These are phyloP conservation scores for Penicillium sclerotigenum DNA, from an alignment of 2,329 filamentous ascomycete genomes.

Conservation along the genomic window DNA sequence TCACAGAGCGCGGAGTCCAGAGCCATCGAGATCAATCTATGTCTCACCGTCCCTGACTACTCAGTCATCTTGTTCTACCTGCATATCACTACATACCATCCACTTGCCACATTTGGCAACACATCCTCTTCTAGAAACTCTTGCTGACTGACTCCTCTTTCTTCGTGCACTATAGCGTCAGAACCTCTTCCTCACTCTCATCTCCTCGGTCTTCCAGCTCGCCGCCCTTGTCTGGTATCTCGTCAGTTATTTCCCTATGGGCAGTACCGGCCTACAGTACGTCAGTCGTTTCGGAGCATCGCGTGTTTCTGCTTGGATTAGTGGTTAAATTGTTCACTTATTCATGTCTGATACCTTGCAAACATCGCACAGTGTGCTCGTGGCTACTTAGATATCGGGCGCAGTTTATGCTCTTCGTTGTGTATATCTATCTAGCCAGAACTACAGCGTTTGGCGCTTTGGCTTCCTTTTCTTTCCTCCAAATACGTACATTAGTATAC, in stretches of 20 bases:
- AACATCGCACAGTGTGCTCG: not conserved
- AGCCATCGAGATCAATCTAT: slow-evolving; percentile 7
- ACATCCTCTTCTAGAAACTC: not conserved
- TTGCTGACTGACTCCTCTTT: slow-evolving; percentile 22
- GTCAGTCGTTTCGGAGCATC: slow-evolving; percentile 82
- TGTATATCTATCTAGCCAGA: not conserved
- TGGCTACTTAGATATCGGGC: not conserved
- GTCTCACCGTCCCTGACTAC: slow-evolving; percentile 14
- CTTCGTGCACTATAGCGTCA: slow-evolving; percentile 60
- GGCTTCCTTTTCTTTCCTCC: not conserved
- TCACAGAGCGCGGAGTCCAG: slow-evolving; percentile 10
- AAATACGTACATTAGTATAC: not conserved
- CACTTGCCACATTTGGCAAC: not conserved
- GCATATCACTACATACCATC: slow-evolving; percentile 3
- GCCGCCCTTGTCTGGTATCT: slow-evolving; percentile 86
- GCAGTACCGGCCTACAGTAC: slow-evolving; percentile 78
- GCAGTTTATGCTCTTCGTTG: not conserved
- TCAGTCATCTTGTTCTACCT: slow-evolving; percentile 6
- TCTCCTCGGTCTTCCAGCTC: slow-evolving; percentile 80
- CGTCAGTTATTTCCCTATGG: slow-evolving; percentile 98
- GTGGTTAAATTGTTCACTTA: slow-evolving; percentile 50
- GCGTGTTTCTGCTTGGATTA: slow-evolving; percentile 85
- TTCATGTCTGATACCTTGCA: not conserved
- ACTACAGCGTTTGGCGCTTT: not conserved
- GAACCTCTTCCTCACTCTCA: slow-evolving; percentile 77